Conservation (phyloP, 2,329 filamentous ascomycete genomes). For the Verticillium dahliae region DNA sequence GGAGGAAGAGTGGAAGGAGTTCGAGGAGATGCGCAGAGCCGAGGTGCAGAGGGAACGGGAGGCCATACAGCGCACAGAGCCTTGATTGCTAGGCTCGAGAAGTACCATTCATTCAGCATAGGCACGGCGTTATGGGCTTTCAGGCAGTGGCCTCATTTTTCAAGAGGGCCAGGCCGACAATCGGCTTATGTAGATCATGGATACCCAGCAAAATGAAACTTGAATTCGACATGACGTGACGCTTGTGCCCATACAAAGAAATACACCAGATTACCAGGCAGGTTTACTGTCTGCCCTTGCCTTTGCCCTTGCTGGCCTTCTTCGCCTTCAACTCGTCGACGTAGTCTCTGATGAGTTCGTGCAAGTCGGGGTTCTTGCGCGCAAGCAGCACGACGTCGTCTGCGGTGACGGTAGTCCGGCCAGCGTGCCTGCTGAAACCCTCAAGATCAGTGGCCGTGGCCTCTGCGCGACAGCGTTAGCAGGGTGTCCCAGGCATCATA, state of each 20-base stretch:
- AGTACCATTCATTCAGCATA: not conserved
- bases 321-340: constrained; percentile 54
- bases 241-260: not conserved
- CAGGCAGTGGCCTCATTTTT: not conserved
- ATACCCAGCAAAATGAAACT: not conserved
- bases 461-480: constrained; percentile 30
- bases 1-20: constrained; percentile 35
- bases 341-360: constrained; percentile 65
- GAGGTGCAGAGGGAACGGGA: constrained; percentile 3
- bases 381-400: constrained; percentile 86
- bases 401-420: constrained; percentile 70
- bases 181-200: not conserved
- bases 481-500: not conserved
- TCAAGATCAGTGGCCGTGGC: constrained; percentile 52
- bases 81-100: not conserved
- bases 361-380: constrained; percentile 78
- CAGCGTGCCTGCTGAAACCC: constrained; percentile 65
- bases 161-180: not conserved
- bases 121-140: not conserved
- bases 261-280: not conserved
- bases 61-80: not conserved
- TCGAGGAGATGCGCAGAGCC: constrained; percentile 17
- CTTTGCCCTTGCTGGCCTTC: constrained; percentile 15
- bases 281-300: constrained; percentile 2
- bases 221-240: not conserved